phyloP scores from a whole-genome alignment of 805 yeast species.

The Tetrapisispora phaffii region DNA sequence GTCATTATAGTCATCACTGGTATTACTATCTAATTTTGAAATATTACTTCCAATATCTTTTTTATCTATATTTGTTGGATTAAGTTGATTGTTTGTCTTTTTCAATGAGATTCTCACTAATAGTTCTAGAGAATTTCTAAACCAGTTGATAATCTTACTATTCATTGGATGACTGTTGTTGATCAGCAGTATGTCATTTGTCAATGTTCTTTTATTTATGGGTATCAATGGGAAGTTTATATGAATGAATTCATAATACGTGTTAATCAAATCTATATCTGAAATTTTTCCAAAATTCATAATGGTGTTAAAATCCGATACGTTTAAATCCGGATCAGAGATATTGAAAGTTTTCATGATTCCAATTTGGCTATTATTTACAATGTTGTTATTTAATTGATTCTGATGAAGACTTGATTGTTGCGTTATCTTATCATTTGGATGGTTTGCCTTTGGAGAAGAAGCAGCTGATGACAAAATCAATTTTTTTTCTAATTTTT shows the following conservation, averaged over 20 bases:
- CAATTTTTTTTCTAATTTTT: neutral
- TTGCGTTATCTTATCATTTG: neutral
- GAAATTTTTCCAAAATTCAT: slow-evolving; percentile 23
- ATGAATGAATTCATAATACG: slow-evolving; percentile 39
- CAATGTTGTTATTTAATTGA: neutral
- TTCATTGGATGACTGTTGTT: slow-evolving; percentile 26
- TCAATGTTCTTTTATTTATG: slow-evolving; percentile 27
- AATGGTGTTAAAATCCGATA: neutral
- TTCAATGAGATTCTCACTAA: slow-evolving; percentile 23
- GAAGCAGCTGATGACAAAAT: neutral
- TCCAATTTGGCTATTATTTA: neutral
- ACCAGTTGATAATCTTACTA: slow-evolving; percentile 26
- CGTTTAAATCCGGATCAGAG: neutral
- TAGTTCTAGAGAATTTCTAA: slow-evolving; percentile 27
- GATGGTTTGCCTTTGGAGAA: slow-evolving; percentile 1
- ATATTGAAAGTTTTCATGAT: neutral
- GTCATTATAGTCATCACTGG: neutral
- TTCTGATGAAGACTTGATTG: neutral
- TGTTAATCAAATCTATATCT: slow-evolving; percentile 34
- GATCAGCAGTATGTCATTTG: slow-evolving; percentile 22
- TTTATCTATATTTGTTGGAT: neutral
- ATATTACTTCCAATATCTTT: slow-evolving; percentile 2
- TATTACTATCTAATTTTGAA: slow-evolving; percentile 1
- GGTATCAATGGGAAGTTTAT: slow-evolving; percentile 33
- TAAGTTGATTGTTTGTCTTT: slow-evolving; percentile 5